These are phyloP conservation scores for Cupressus sempervirens DNA, from an alignment of 75 land plant species.

Conservation along the genomic window DNA sequence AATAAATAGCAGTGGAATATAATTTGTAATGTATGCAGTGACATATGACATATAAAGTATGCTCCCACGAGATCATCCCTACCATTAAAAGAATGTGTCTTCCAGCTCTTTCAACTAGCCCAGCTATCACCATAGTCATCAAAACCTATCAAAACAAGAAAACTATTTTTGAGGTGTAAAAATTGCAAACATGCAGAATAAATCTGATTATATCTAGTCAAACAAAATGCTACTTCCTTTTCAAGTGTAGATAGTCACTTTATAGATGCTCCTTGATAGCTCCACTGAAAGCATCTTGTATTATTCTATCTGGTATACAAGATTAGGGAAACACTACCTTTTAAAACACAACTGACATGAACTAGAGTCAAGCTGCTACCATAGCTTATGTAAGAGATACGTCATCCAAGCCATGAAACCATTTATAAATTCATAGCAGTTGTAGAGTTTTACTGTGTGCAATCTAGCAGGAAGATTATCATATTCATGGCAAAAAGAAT, in stretches of 20 bases:
- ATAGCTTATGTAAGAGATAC: not conserved
- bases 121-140: constrained; percentile 23
- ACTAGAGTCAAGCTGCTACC: not conserved
- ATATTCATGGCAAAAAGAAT: not conserved
- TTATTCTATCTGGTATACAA: not conserved
- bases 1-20: not conserved
- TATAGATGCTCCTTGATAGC: not conserved
- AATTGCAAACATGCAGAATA: not conserved
- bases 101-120: constrained; percentile 22
- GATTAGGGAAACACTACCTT: not conserved
- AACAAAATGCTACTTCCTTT: not conserved
- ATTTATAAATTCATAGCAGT: not conserved
- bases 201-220: not conserved
- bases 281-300: not conserved
- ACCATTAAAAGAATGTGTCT: constrained; percentile 25
- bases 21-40: too few species aligned
- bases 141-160: constrained; percentile 14
- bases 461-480: not conserved
- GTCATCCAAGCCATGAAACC: not conserved
- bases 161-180: not conserved
- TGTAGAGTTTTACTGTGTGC: not conserved
- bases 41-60: not conserved
- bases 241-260: not conserved
- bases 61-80: not conserved
- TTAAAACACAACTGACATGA: not conserved